Percentiles rank a stretch among this genome's conserved stretches.
These are phyloP conservation scores for Pseudozyma flocculosa DNA, from an alignment of 1,284 basidiomycete genomes.

Conservation along the genomic window DNA sequence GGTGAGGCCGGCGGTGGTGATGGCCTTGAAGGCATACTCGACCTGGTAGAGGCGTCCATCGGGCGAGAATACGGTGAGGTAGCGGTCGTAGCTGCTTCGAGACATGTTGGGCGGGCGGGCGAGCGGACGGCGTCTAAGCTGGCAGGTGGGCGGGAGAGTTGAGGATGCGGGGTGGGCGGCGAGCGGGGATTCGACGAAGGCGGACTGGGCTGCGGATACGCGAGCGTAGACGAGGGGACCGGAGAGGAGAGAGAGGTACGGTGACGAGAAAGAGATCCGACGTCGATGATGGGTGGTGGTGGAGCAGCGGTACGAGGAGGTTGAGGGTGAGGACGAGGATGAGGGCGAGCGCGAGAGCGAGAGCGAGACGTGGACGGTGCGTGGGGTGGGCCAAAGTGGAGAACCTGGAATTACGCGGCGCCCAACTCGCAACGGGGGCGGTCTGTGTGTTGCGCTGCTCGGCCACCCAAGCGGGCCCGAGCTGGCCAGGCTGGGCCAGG, in stretches of 20 bases:
- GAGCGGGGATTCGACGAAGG: no score
- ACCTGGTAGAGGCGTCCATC: slow-evolving; percentile 57
- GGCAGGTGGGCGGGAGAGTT: neutral
- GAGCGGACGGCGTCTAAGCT: neutral
- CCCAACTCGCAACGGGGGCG: no score
- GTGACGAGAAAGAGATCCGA: no score
- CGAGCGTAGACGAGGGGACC: no score
- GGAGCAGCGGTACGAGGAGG: neutral
- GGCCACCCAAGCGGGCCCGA: no score
- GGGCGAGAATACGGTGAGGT: slow-evolving; percentile 57
- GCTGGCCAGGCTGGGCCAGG: no score
- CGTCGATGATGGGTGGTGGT: no score
- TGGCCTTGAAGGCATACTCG: slow-evolving; percentile 96
- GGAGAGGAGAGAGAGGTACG: no score
- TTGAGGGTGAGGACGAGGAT: neutral
- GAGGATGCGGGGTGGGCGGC: neutral
- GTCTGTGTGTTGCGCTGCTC: neutral
- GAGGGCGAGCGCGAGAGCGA: neutral
- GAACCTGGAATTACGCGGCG: no score
- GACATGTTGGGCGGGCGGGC: slow-evolving; percentile 42
- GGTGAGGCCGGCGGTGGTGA: slow-evolving; percentile 92
- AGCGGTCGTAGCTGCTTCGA: slow-evolving; percentile 55
- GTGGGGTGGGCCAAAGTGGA: no score
- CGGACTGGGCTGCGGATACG: no score
- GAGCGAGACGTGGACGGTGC: no score